Percentiles rank a stretch among this genome's conserved stretches.
Evolutionary conservation across 2,329 filamentous ascomycete genomes (phyloP).

Genomic region (Zelopaecilomyces penicillatus): DNA sequence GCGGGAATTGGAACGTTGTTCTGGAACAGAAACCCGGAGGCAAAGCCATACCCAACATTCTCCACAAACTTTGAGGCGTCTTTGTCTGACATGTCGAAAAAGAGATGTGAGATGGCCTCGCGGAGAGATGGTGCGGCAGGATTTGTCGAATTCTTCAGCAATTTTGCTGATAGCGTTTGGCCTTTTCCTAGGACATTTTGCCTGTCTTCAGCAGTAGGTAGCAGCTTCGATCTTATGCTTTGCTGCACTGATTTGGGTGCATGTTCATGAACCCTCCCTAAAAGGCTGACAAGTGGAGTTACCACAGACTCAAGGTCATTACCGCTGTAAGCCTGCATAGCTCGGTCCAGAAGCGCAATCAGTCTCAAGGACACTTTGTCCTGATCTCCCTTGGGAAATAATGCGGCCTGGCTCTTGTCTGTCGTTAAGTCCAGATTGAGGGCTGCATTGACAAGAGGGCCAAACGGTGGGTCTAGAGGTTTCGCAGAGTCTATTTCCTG

Average conservation of each 20-base stretch:
- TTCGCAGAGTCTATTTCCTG: conserved; percentile 48
- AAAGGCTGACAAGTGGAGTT: conserved; percentile 64
- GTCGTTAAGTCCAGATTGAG: conserved; percentile 65
- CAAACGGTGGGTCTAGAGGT: conserved; percentile 65
- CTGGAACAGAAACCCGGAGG: conserved; percentile 79
- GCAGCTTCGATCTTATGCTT: conserved; percentile 56
- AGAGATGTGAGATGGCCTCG: conserved; percentile 64
- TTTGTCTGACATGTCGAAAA: conserved; percentile 80
- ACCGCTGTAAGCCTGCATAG: conserved; percentile 55
- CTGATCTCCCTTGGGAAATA: conserved; percentile 59
- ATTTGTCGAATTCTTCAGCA: conserved; percentile 71
- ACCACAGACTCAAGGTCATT: conserved; percentile 64
- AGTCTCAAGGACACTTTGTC: conserved; percentile 55
- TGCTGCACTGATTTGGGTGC: conserved; percentile 54
- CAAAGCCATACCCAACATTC: conserved; percentile 92
- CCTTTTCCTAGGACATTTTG: conserved; percentile 68
- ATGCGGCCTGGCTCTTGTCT: conserved; percentile 41
- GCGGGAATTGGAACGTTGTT: conserved; percentile 73
- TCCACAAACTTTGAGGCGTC: conserved; percentile 73
- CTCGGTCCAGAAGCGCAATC: conserved; percentile 59
- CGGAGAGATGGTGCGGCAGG: conserved; percentile 63
- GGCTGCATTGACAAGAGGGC: conserved; percentile 68
- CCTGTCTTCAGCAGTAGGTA: conserved; percentile 72
- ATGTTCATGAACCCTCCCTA: conserved; percentile 62
- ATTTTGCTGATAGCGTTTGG: conserved; percentile 62